Evolutionary conservation across 257 asterid species (phyloP), one percentile per base, ranked within the genome.

Genomic region (Solanum rostratum): DNA sequence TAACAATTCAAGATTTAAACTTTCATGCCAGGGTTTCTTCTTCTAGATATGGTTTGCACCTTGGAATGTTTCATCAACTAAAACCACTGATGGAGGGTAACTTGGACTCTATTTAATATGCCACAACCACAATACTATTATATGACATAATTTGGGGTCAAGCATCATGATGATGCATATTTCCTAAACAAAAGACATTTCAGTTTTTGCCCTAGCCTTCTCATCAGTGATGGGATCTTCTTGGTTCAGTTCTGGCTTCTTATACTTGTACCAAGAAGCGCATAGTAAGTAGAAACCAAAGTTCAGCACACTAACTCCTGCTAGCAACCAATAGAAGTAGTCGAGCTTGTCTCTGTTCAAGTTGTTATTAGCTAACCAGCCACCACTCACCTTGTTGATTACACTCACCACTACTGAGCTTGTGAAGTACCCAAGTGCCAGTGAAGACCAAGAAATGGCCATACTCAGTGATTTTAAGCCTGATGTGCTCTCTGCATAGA

Each of bases 381-480:
- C 95, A 24, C 91, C 88, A 27, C 97, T 93, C 53, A 70, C 92
- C 89, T 86, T 86, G 87, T 95, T 92, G 84, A 91, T 93, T 69
- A 90, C 85, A 81, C 86, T 86, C 87, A 92, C 98, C 46, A 87
- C 93, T 71, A 93, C 89, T 13, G 97, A 84, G 91, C 97, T 95
- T 63, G 89, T 86, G 86, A 85, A 93, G 86, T 92, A 92, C 3
- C 95, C 95, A 50, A 95, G 90, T 2, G 94, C 94, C 76, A 89
- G 41, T n/a, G 97, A 93, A 82, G 94, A 91, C 97, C 95, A 92
- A 0, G 92, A 87, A 78, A 95, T 88, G 43, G 95, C 91, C 3
- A 93, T 88, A 79, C 97, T 68, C 5, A 91, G 71, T 0, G 98
- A 93, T 87, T 95, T 93, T 95, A 91, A 89, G 49, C 92, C 92